A percentile compares a stretch with the other conserved stretches of the same genome.
Conservation (phyloP, 176 grass and related monocot genomes). For the Rhynchospora breviuscula region DNA sequence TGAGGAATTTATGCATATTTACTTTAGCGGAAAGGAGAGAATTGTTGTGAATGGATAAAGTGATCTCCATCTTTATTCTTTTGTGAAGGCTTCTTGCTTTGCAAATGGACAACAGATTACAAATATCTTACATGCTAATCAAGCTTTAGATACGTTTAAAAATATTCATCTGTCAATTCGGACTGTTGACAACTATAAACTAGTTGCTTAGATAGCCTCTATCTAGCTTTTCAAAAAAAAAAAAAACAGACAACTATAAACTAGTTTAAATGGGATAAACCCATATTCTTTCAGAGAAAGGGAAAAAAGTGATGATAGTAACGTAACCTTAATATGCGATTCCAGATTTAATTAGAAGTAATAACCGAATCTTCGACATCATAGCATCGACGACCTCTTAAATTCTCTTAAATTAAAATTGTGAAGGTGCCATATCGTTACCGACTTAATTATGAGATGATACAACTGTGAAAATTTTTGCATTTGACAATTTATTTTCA, state of each 20-base stretch:
- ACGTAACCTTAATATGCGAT: neutral
- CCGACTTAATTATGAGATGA: neutral
- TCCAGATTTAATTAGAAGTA: neutral
- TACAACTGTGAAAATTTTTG: neutral
- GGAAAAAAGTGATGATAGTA: neutral
- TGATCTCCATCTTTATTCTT: neutral
- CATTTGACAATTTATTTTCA: neutral
- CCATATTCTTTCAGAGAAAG: neutral
- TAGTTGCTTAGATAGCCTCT: too few relatives aligned
- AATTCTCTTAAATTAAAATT: too few relatives aligned
- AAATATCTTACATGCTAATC: conserved; percentile 3
- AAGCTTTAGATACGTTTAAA: neutral
- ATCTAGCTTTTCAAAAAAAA: too few relatives aligned
- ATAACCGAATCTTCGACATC: too few relatives aligned
- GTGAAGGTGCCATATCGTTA: too few relatives aligned
- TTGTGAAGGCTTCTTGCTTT: neutral
- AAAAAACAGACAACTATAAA: neutral
- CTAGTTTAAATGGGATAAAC: neutral
- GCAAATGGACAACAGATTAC: neutral
- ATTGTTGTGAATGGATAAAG: neutral
- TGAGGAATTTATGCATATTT: neutral
- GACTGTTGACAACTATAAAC: neutral
- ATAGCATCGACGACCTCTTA: too few relatives aligned
- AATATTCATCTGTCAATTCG: neutral
- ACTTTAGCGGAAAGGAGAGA: neutral